Evolutionary conservation across 2,329 filamentous ascomycete genomes (phyloP).

Genomic region (Colletotrichum tanaceti): DNA sequence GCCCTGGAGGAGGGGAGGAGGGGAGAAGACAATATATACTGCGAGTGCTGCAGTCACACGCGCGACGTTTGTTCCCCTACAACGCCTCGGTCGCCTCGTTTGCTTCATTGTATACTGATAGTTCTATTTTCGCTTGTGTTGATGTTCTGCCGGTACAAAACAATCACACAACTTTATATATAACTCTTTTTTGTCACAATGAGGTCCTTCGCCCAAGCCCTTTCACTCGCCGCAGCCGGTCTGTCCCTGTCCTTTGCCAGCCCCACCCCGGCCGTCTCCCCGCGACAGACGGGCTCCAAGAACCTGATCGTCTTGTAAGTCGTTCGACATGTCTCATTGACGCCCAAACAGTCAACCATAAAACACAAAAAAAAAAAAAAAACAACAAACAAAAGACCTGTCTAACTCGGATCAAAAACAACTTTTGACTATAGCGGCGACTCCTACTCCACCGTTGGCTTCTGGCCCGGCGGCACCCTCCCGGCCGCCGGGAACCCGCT

Average conservation of each 20-base stretch:
- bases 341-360: too few species aligned
- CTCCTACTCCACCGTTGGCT: slow-evolving; percentile 70
- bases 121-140: slow-evolving; percentile 7
- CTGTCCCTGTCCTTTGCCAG: slow-evolving; percentile 34
- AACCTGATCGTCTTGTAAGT: slow-evolving; percentile 35
- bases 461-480: slow-evolving; percentile 60
- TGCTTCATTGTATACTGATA: slow-evolving; percentile 1
- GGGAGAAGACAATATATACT: background rate
- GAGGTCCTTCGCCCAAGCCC: slow-evolving; percentile 26
- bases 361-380: too few species aligned
- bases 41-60: slow-evolving; percentile 1
- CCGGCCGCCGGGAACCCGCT: slow-evolving; percentile 67
- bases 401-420: slow-evolving; percentile 10
- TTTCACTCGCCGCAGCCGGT: slow-evolving; percentile 32
- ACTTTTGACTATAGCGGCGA: slow-evolving; percentile 62
- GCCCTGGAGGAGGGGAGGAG: too few species aligned
- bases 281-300: slow-evolving; percentile 26
- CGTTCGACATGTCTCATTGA: too few species aligned
- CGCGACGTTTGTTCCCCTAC: background rate
- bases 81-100: background rate
- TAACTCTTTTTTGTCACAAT: background rate
- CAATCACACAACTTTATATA: background rate
- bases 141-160: slow-evolving; percentile 25
- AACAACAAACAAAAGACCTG: too few species aligned
- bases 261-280: slow-evolving; percentile 15